Conservation (phyloP, 495 filamentous ascomycete genomes). For the Lepraria neglecta region DNA sequence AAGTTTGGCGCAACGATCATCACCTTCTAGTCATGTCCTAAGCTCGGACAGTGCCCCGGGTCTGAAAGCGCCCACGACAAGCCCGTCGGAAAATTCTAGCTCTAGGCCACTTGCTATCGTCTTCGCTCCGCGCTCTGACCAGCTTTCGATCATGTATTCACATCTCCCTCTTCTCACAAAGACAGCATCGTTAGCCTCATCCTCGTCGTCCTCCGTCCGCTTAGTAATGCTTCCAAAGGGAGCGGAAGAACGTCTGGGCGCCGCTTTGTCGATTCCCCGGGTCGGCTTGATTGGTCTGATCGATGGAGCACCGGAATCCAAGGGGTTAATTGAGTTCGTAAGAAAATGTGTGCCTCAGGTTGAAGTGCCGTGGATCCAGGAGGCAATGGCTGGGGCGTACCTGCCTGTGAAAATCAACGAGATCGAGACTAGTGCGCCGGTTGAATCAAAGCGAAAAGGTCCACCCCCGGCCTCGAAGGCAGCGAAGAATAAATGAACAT, state of each 20-base stretch:
- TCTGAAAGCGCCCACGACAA: not conserved
- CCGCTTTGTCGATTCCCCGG: conserved; percentile 49
- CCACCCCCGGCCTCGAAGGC: not conserved
- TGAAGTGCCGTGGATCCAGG: conserved; percentile 35
- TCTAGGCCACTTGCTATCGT: conserved; percentile 38
- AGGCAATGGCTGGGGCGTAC: conserved; percentile 24
- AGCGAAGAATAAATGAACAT: not conserved
- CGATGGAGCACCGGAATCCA: conserved; percentile 42
- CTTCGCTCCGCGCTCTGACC: conserved; percentile 48
- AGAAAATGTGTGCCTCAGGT: conserved; percentile 40
- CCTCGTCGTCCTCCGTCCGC: conserved; percentile 36
- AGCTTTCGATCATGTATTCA: conserved; percentile 45
- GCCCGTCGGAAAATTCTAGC: not conserved
- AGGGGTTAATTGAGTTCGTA: conserved; percentile 46
- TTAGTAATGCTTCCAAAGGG: conserved; percentile 51
- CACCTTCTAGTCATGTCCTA: not conserved
- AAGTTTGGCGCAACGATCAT: conserved; percentile 27
- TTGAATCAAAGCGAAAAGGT: not conserved
- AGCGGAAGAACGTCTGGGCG: conserved; percentile 45
- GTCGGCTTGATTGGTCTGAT: conserved; percentile 53
- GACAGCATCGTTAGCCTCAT: conserved; percentile 42
- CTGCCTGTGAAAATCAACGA: conserved; percentile 22
- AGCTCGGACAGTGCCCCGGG: not conserved
- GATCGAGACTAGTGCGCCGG: conserved; percentile 8
- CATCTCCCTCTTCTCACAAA: conserved; percentile 55